Evolutionary conservation across 1,139 yeast genomes (phyloP).

Genomic region (Yamadazyma mexicana): DNA sequence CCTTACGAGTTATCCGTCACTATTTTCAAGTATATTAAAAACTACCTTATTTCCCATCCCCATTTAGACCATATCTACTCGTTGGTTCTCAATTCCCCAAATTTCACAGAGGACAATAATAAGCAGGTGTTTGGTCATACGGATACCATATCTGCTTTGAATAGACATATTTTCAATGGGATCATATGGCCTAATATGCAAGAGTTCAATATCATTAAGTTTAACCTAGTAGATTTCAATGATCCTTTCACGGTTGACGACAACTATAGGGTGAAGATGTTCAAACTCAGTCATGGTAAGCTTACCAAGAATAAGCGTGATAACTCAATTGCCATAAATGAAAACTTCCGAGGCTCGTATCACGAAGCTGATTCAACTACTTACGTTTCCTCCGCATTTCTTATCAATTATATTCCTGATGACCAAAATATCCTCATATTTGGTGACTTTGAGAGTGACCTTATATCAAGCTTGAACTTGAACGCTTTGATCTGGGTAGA

Average conservation of each 20-base stretch:
- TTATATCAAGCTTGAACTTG: slow-evolving; percentile 37
- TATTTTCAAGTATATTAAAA: slow-evolving; percentile 36
- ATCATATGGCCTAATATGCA: slow-evolving; percentile 77
- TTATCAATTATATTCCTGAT: slow-evolving; percentile 38
- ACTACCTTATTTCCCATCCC: slow-evolving; percentile 72
- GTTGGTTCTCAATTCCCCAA: slow-evolving; percentile 70
- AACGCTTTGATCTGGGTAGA: slow-evolving; percentile 58
- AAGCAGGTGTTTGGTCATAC: slow-evolving; percentile 55
- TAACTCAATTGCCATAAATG: slow-evolving; percentile 14
- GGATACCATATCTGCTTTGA: slow-evolving; percentile 53
- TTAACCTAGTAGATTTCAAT: slow-evolving; percentile 21
- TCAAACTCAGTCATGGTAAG: slow-evolving; percentile 43
- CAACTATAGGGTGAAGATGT: slow-evolving; percentile 27
- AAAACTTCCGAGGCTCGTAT: slow-evolving; percentile 11
- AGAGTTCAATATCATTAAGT: slow-evolving; percentile 29
- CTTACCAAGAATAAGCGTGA: slow-evolving; percentile 14
- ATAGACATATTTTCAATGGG: slow-evolving; percentile 67
- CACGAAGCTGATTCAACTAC: slow-evolving; percentile 11
- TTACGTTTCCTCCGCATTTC: slow-evolving; percentile 50
- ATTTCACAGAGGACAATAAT: slow-evolving; percentile 29
- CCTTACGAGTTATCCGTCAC: slow-evolving; percentile 24
- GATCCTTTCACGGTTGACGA: slow-evolving; percentile 18
- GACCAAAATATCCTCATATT: slow-evolving; percentile 53
- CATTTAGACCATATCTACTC: slow-evolving; percentile 82
- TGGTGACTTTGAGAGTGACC: slow-evolving; percentile 83